These are phyloP conservation scores for Botryobasidium botryosum DNA, from an alignment of 768 basidiomycete genomes.

Conservation along the genomic window DNA sequence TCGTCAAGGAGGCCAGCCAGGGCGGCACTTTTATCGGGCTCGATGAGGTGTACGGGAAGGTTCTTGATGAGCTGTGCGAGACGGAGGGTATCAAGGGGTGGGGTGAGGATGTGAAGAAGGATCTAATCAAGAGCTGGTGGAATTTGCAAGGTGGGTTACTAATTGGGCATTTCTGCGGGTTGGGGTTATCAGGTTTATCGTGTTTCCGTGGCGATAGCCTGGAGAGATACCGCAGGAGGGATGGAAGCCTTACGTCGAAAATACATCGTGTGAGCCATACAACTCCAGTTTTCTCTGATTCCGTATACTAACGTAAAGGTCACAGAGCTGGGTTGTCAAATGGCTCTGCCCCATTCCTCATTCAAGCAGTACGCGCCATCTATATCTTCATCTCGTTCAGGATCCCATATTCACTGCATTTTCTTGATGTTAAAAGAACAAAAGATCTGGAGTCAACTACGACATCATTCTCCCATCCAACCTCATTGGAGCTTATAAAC, in stretches of 20 bases:
- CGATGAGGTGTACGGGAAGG: constrained; percentile 4
- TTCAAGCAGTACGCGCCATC: neutral
- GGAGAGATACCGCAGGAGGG: constrained; percentile 8
- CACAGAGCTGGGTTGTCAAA: constrained; percentile 9
- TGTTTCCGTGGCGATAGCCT: neutral
- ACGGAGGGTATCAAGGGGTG: constrained; percentile 4
- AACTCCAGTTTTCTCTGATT: neutral
- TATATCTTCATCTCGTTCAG: too few species aligned
- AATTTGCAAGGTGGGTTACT: neutral
- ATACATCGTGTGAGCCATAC: constrained; percentile 1
- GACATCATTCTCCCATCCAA: constrained; percentile 9
- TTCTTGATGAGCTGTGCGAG: constrained; percentile 4
- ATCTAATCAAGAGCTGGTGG: constrained; percentile 8
- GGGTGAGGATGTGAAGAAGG: constrained; percentile 5
- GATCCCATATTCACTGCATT: neutral
- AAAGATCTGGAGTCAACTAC: constrained; percentile 3
- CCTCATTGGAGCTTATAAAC: constrained; percentile 10
- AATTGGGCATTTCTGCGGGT: neutral
- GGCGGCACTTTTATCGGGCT: constrained; percentile 3
- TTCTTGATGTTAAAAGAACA: neutral
- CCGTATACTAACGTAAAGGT: neutral
- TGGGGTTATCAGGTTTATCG: neutral
- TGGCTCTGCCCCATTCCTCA: constrained; percentile 2
- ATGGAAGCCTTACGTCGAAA: constrained; percentile 6
- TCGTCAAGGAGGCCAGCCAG: neutral